These are phyloP conservation scores for Rhizopogon rudus DNA, from an alignment of 768 basidiomycete species.

Conservation along the genomic window DNA sequence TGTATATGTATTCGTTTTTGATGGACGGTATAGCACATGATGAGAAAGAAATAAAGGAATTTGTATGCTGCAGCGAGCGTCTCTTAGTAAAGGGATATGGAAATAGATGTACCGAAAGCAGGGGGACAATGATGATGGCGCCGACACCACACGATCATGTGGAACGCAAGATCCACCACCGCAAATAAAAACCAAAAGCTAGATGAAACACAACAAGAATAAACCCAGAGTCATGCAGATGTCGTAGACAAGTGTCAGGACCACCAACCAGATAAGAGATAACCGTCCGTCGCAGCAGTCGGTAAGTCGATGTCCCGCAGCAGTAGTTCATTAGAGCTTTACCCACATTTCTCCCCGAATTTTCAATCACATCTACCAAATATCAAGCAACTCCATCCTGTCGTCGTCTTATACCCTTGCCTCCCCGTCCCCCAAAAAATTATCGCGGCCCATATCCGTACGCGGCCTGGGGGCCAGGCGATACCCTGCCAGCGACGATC, in stretches of 20 bases:
- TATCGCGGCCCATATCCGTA: slow-evolving; percentile 37
- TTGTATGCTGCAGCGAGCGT: slow-evolving; percentile 15
- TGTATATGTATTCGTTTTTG: slow-evolving; percentile 14
- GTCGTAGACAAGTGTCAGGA: slow-evolving; percentile 4
- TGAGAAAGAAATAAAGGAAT: slow-evolving; percentile 18
- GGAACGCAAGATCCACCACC: slow-evolving; percentile 8
- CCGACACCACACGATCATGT: slow-evolving; percentile 10
- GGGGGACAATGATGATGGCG: slow-evolving; percentile 1
- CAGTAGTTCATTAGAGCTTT: slow-evolving; percentile 11
- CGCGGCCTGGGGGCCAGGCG: slow-evolving; percentile 43
- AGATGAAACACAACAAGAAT: slow-evolving; percentile 10
- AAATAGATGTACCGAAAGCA: slow-evolving; percentile 8
- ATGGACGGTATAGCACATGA: slow-evolving; percentile 19
- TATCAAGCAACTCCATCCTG: background rate
- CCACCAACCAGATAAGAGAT: slow-evolving; percentile 18
- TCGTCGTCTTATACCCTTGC: background rate
- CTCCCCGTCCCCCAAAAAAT: background rate
- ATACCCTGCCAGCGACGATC: slow-evolving; percentile 27
- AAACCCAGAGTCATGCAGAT: slow-evolving; percentile 9
- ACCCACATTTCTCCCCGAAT: slow-evolving; percentile 5
- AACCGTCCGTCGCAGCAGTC: slow-evolving; percentile 11
- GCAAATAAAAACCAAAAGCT: slow-evolving; percentile 16
- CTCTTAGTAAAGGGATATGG: slow-evolving; percentile 9
- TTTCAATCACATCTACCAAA: slow-evolving; percentile 7
- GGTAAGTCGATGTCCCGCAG: slow-evolving; percentile 7